phyloP scores from a whole-genome alignment of 1,139 yeast genomes.

The Geotrichum fermentans region DNA sequence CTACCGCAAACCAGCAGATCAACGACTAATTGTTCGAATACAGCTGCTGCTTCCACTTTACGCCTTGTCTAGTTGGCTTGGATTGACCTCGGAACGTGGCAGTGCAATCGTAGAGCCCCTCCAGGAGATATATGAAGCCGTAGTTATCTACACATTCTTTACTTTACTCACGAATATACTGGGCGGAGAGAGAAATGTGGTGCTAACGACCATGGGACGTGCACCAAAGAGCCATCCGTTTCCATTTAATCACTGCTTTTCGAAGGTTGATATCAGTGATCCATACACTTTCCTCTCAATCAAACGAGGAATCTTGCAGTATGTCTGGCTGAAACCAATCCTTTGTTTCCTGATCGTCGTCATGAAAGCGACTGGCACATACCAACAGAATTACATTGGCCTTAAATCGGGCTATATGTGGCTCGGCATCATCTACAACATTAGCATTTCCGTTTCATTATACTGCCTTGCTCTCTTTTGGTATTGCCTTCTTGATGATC shows the following conservation, averaged over 20 bases:
- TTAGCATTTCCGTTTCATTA: conserved; percentile 74
- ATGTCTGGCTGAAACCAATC: conserved; percentile 90
- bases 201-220: conserved; percentile 67
- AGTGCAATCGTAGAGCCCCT: conserved; percentile 63
- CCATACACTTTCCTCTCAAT: conserved; percentile 71
- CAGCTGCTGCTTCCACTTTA: conserved; percentile 54
- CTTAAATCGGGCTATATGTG: conserved; percentile 53
- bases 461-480: conserved; percentile 87
- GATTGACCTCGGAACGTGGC: conserved; percentile 46
- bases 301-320: conserved; percentile 84
- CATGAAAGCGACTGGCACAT: conserved; percentile 48
- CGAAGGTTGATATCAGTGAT: conserved; percentile 75
- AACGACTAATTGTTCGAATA: conserved; percentile 77
- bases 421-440: conserved; percentile 67
- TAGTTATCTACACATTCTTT: conserved; percentile 90
- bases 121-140: conserved; percentile 89
- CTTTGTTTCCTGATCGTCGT: conserved; percentile 56
- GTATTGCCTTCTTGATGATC: conserved; percentile 75
- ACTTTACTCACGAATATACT: conserved; percentile 73
- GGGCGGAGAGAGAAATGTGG: conserved; percentile 87
- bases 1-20: conserved; percentile 86
- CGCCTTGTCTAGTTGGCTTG: conserved; percentile 53
- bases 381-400: conserved; percentile 46
- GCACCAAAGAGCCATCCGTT: conserved; percentile 57
- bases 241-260: conserved; percentile 56